Evolutionary conservation across 768 basidiomycete genomes (phyloP).

Genomic region (Naganishia friedmannii): DNA sequence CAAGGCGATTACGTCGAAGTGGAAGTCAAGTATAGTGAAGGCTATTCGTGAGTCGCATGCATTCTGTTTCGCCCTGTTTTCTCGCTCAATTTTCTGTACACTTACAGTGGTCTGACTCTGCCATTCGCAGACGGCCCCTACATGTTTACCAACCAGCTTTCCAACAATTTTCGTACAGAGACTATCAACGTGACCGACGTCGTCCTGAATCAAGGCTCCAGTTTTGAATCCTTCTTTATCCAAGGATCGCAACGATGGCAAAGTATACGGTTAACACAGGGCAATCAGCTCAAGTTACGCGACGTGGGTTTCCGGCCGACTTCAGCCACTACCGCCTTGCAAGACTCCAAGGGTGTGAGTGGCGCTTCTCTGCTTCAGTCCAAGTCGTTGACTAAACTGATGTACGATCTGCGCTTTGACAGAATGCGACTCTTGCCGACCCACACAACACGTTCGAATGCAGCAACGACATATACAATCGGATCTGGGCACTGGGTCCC

Average conservation of each 20-base stretch:
- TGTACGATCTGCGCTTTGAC: background rate
- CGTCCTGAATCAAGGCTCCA: background rate
- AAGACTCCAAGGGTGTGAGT: background rate
- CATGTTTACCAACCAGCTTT: background rate
- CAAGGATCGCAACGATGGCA: conserved; percentile 19
- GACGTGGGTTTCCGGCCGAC: background rate
- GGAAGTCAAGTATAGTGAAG: conserved; percentile 4
- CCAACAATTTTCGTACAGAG: background rate
- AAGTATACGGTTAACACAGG: background rate
- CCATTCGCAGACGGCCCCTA: conserved; percentile 5
- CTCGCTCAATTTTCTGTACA: background rate
- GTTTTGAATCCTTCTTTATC: background rate
- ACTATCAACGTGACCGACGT: conserved; percentile 1
- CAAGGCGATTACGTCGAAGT: background rate
- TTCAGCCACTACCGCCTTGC: background rate
- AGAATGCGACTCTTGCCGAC: background rate
- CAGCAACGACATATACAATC: conserved; percentile 1
- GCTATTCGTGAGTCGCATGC: background rate
- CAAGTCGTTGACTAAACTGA: background rate
- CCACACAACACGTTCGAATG: background rate
- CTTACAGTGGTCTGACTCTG: background rate
- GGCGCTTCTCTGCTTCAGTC: background rate
- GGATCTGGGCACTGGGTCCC: background rate
- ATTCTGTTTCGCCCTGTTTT: background rate
- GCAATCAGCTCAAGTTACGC: background rate